phyloP scores from a whole-genome alignment of 1,284 basidiomycete species.

The Cystobasidium slooffiae region DNA sequence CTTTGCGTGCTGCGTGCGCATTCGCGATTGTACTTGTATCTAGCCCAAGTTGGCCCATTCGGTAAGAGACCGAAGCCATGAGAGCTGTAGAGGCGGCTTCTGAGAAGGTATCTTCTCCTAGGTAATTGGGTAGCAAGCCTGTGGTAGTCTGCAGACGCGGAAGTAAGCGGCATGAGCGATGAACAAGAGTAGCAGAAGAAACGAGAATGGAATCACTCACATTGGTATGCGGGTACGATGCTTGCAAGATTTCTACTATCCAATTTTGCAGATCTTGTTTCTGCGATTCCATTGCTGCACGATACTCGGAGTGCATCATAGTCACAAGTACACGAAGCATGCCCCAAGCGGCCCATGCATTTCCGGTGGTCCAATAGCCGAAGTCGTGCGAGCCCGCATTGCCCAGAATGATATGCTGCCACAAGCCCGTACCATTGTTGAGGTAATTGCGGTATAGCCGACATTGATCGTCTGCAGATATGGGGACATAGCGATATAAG shows the following conservation, averaged over 20 bases:
- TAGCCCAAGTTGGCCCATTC: constrained; percentile 64
- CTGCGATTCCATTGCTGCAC: constrained; percentile 63
- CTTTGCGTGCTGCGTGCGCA: constrained; percentile 45
- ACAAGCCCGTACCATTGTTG: constrained; percentile 61
- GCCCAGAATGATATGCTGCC: constrained; percentile 72
- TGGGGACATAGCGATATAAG: neutral
- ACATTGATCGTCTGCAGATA: constrained; percentile 69
- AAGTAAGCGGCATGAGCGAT: neutral
- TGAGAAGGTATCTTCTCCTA: constrained; percentile 66
- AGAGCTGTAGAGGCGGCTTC: constrained; percentile 77
- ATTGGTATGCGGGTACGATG: constrained; percentile 25
- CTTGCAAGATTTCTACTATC: constrained; percentile 70
- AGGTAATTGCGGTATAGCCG: constrained; percentile 70
- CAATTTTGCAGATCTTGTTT: constrained; percentile 56
- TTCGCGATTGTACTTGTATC: constrained; percentile 63
- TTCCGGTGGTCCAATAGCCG: constrained; percentile 62
- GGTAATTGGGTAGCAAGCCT: constrained; percentile 73
- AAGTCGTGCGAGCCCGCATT: constrained; percentile 48
- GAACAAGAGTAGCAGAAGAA: neutral
- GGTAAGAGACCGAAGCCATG: constrained; percentile 76
- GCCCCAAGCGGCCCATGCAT: constrained; percentile 82
- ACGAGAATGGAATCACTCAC: neutral
- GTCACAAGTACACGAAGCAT: constrained; percentile 79
- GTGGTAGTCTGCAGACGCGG: constrained; percentile 51
- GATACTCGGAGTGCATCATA: constrained; percentile 67